These are phyloP conservation scores for Hypoxylon sp. DNA, from an alignment of 2,329 filamentous ascomycete species.

Conservation along the genomic window DNA sequence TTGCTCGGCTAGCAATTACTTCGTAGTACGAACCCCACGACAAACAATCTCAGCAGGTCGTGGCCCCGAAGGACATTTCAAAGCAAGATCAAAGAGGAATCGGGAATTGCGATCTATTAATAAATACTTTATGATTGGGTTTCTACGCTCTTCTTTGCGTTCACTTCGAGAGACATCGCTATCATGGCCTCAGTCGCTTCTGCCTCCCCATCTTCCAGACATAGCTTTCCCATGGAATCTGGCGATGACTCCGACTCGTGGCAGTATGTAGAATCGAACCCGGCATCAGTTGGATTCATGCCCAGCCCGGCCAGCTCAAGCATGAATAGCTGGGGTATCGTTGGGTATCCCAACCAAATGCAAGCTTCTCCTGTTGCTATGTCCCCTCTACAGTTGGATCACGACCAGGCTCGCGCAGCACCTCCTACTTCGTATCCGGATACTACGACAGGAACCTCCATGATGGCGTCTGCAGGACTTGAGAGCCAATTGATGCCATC, in stretches of 20 bases:
- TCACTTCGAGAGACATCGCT: slow-evolving; percentile 20
- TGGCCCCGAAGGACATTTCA: slow-evolving; percentile 9
- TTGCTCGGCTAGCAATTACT: slow-evolving; percentile 37
- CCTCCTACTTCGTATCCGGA: slow-evolving; percentile 56
- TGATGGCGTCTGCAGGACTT: slow-evolving; percentile 47
- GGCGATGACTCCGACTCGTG: slow-evolving; percentile 55
- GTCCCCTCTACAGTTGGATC: slow-evolving; percentile 62
- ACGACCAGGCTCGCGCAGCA: slow-evolving; percentile 55
- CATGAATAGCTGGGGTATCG: slow-evolving; percentile 65
- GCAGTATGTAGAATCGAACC: slow-evolving; percentile 54
- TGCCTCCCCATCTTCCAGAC: slow-evolving; percentile 51
- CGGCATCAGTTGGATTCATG: slow-evolving; percentile 59
- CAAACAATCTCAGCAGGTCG: slow-evolving; percentile 36
- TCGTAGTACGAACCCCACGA: slow-evolving; percentile 37
- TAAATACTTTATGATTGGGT: slow-evolving; percentile 33
- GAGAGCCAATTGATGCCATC: slow-evolving; percentile 53
- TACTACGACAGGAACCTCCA: slow-evolving; percentile 52
- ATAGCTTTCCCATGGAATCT: slow-evolving; percentile 52
- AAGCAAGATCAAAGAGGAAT: slow-evolving; percentile 14
- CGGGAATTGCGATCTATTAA: slow-evolving; percentile 23
- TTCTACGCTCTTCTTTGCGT: slow-evolving; percentile 22
- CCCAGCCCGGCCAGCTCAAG: slow-evolving; percentile 67
- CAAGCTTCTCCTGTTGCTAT: slow-evolving; percentile 56
- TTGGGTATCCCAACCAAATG: slow-evolving; percentile 57
- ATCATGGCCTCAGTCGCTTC: slow-evolving; percentile 55